phyloP scores from a whole-genome alignment of 306 rosid species.

The Inga leiocalycina region DNA sequence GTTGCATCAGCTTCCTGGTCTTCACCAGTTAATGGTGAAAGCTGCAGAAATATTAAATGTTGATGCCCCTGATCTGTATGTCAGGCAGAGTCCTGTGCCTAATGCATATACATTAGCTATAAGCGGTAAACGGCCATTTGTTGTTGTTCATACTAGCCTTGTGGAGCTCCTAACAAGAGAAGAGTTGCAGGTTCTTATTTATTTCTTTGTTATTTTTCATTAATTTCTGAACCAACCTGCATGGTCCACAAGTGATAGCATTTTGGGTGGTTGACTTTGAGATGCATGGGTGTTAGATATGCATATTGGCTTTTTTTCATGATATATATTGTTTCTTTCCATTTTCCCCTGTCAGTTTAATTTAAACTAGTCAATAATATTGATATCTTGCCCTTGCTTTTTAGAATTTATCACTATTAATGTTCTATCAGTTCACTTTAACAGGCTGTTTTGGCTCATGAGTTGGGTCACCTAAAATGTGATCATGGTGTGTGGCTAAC shows the following conservation, averaged over 20 bases:
- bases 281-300: slow-evolving; percentile 13
- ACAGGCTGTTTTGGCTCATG: slow-evolving; percentile 99
- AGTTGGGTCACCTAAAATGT: slow-evolving; percentile 95
- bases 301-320: not conserved
- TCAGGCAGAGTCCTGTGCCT: slow-evolving; percentile 97
- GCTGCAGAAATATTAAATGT: slow-evolving; percentile 83
- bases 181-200: slow-evolving; percentile 79
- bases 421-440: slow-evolving; percentile 34
- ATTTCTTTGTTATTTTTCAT: slow-evolving; percentile 20
- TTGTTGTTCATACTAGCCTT: slow-evolving; percentile 91
- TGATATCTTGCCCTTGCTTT: slow-evolving; percentile 9
- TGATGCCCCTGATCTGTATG: slow-evolving; percentile 84
- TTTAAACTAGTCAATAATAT: not conserved
- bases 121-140: slow-evolving; percentile 89
- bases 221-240: not conserved
- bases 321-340: slow-evolving; percentile 15
- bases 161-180: slow-evolving; percentile 89
- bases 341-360: slow-evolving; percentile 9
- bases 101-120: slow-evolving; percentile 97
- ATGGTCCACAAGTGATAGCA: not conserved
- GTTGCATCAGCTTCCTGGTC: slow-evolving; percentile 76
- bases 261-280: slow-evolving; percentile 13
- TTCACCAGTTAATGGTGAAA: slow-evolving; percentile 75
- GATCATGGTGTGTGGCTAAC: slow-evolving; percentile 99
- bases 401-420: slow-evolving; percentile 29